Conservation (phyloP, 176 grass and related monocot species). For the Cocos nucifera region DNA sequence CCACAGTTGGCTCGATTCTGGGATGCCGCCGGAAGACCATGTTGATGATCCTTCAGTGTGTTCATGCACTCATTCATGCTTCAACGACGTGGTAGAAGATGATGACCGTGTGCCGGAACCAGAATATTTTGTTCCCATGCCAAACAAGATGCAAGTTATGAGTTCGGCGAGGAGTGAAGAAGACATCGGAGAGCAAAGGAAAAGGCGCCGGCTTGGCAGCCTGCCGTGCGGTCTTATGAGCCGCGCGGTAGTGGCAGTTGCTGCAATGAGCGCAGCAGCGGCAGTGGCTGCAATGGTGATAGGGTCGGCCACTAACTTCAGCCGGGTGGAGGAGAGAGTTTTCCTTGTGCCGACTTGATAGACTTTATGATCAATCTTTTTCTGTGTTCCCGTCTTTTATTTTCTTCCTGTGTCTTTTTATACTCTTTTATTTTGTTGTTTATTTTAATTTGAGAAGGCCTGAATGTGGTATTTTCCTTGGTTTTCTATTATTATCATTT, state of each 20-base stretch:
- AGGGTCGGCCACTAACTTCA: not conserved
- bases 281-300: not conserved
- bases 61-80: slow-evolving; percentile 6
- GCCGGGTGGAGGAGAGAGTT: not conserved
- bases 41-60: not conserved
- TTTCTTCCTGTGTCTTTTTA: too few relatives aligned
- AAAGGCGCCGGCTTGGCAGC: too few relatives aligned
- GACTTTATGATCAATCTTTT: too few relatives aligned
- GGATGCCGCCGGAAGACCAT: not conserved
- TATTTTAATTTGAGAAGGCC: too few relatives aligned
- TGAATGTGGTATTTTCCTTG: too few relatives aligned
- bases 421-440: too few relatives aligned
- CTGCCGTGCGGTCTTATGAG: not conserved
- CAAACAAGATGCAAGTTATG: not conserved
- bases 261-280: not conserved
- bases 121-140: not conserved
- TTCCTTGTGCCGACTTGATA: not conserved
- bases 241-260: not conserved
- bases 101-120: not conserved
- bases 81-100: not conserved
- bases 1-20: too few relatives aligned
- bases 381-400: too few relatives aligned
- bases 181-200: not conserved
- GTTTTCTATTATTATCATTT: too few relatives aligned
- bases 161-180: too few relatives aligned